A percentile compares a stretch with the other conserved stretches of the same genome.
These are phyloP conservation scores for Stentor coeruleus DNA, from an alignment of 73 alveolate species.

Conservation along the genomic window DNA sequence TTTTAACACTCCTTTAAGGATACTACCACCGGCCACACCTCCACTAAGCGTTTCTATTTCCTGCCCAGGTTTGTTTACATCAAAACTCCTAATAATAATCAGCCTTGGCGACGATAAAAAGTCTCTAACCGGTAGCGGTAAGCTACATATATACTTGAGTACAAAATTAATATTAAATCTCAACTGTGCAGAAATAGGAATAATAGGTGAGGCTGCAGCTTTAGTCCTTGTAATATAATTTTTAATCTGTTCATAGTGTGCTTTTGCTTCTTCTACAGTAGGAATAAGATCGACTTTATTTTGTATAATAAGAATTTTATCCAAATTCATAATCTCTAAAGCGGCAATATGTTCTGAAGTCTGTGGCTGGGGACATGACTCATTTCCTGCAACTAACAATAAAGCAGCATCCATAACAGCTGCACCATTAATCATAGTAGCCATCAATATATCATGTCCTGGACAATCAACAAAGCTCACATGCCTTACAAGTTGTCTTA, in stretches of 20 bases:
- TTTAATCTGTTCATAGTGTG: constrained; percentile 91
- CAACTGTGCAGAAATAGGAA: constrained; percentile 95
- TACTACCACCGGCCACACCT: constrained; percentile 99
- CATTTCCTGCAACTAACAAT: constrained; percentile 93
- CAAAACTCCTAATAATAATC: constrained; percentile 92
- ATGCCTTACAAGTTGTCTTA: constrained; percentile 89
- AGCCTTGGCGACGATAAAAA: constrained; percentile 90
- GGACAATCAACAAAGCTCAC: constrained; percentile 98
- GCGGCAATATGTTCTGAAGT: constrained; percentile 99
- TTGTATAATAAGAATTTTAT: constrained; percentile 93
- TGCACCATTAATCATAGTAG: constrained; percentile 98
- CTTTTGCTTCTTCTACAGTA: constrained; percentile 80
- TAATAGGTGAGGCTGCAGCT: constrained; percentile 97
- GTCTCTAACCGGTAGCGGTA: constrained; percentile 98
- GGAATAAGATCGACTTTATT: constrained; percentile 74
- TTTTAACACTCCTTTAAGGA: constrained; percentile 90
- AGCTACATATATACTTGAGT: constrained; percentile 82
- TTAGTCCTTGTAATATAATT: constrained; percentile 92
- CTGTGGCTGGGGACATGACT: constrained; percentile 97
- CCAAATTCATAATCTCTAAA: constrained; percentile 96
- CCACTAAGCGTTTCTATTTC: constrained; percentile 92
- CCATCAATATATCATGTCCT: constrained; percentile 98
- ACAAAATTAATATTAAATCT: constrained; percentile 95
- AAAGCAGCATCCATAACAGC: constrained; percentile 99
- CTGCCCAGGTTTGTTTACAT: constrained; percentile 98